Percentiles rank a stretch among this genome's conserved stretches.
phyloP scores from a whole-genome alignment of 148 eudicot species.

The Arbutus unedo region DNA sequence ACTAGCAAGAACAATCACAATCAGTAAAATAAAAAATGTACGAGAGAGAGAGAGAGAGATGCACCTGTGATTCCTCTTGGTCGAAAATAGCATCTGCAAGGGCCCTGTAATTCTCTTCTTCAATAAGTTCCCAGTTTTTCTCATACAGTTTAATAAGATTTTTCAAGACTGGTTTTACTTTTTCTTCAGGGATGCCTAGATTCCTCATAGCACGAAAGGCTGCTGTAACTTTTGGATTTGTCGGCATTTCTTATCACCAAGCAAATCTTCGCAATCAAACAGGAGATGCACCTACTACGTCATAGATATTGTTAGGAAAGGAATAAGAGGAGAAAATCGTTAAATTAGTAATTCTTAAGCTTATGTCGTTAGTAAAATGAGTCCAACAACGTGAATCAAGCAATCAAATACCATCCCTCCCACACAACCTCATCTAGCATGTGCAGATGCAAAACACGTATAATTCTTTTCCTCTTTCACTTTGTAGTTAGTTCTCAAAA shows the following conservation, averaged over 20 bases:
- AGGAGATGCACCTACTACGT: conserved; percentile 2
- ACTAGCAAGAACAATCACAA: neutral
- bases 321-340: neutral
- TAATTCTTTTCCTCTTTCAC: neutral
- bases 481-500: too few relatives aligned
- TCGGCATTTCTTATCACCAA: conserved; percentile 38
- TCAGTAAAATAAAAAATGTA: neutral
- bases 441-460: neutral
- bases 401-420: neutral
- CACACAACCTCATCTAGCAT: neutral
- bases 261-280: neutral
- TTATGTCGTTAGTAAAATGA: neutral
- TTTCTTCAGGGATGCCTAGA: conserved; percentile 54
- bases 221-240: conserved; percentile 42
- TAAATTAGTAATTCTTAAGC: neutral
- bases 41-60: conserved; percentile 10
- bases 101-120: conserved; percentile 71
- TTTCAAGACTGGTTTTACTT: conserved; percentile 75
- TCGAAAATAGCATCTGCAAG: conserved; percentile 89
- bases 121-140: conserved; percentile 78
- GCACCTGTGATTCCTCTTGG: conserved; percentile 51
- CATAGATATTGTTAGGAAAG: conserved; percentile 4
- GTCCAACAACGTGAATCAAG: neutral
- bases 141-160: conserved; percentile 63
- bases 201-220: conserved; percentile 73